These are phyloP conservation scores for Exophiala sideris DNA, from an alignment of 2,329 filamentous ascomycete species.

Conservation along the genomic window DNA sequence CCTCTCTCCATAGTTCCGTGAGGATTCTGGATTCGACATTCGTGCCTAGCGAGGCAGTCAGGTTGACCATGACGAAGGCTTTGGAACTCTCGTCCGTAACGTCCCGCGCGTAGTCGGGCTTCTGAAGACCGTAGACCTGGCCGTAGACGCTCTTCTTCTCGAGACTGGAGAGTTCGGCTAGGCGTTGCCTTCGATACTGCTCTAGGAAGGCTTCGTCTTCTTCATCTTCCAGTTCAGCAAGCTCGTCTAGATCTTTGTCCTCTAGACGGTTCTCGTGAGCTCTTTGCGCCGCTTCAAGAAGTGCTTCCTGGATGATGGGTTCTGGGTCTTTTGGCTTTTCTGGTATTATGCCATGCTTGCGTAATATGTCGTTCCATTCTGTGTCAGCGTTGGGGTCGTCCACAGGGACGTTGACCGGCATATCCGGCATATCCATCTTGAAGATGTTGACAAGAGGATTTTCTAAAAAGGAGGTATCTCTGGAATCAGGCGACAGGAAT, in stretches of 20 bases:
- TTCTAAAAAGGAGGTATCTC: too few relatives aligned
- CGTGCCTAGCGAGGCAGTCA: conserved; percentile 72
- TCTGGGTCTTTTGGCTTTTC: conserved; percentile 95
- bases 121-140: conserved; percentile 87
- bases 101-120: conserved; percentile 86
- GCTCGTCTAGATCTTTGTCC: conserved; percentile 89
- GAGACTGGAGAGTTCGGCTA: conserved; percentile 74
- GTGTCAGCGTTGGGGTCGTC: conserved; percentile 96
- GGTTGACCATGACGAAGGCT: conserved; percentile 67
- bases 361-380: conserved; percentile 97
- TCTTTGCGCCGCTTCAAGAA: conserved; percentile 74
- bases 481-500: too few relatives aligned
- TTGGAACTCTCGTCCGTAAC: conserved; percentile 85
- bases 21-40: conserved; percentile 84
- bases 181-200: conserved; percentile 75
- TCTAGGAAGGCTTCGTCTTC: conserved; percentile 93
- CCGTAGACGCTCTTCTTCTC: conserved; percentile 78
- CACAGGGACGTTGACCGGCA: conserved; percentile 73
- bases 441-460: background rate
- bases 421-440: conserved; percentile 54
- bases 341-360: conserved; percentile 95
- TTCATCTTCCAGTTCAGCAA: conserved; percentile 89
- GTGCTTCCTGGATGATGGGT: conserved; percentile 91
- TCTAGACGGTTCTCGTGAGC: conserved; percentile 91
- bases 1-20: conserved; percentile 78